Evolutionary conservation across 1,284 basidiomycete species (phyloP).

Genomic region (Coniophora puteana): DNA sequence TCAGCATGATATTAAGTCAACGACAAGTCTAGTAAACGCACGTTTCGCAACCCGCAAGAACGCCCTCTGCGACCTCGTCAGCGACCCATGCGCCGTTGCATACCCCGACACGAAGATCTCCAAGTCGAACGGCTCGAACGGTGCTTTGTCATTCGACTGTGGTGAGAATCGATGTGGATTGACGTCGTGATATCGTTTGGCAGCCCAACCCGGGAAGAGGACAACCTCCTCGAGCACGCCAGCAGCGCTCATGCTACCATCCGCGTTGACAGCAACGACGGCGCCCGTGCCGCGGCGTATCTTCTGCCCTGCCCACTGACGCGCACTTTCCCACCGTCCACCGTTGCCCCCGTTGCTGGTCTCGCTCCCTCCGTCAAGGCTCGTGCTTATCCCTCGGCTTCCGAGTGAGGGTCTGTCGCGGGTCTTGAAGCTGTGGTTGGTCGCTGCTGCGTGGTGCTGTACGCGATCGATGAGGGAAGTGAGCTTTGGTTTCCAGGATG

Average conservation of each 20-base stretch:
- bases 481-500: too few species aligned
- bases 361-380: constrained; percentile 12
- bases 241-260: constrained; percentile 20
- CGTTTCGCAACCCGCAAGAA: constrained; percentile 78
- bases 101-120: constrained; percentile 76
- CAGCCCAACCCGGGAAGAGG: constrained; percentile 33
- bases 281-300: constrained; percentile 23
- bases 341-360: constrained; percentile 10
- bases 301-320: constrained; percentile 48
- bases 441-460: too few species aligned
- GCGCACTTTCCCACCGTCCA: constrained; percentile 28
- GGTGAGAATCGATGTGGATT: neutral
- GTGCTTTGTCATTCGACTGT: neutral
- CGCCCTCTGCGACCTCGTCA: constrained; percentile 70
- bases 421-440: neutral
- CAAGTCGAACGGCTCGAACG: constrained; percentile 54
- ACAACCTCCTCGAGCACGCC: constrained; percentile 28
- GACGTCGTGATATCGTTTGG: constrained; percentile 8
- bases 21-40: constrained; percentile 25
- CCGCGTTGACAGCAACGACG: constrained; percentile 23
- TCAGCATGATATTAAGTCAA: constrained; percentile 1
- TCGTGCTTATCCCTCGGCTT: too few species aligned
- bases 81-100: constrained; percentile 58
- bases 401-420: neutral
- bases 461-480: too few species aligned